Evolutionary conservation across 176 grass and related monocot species (phyloP), one percentile per base, ranked within the genome.

Genomic region (Zoysia pacifica): DNA sequence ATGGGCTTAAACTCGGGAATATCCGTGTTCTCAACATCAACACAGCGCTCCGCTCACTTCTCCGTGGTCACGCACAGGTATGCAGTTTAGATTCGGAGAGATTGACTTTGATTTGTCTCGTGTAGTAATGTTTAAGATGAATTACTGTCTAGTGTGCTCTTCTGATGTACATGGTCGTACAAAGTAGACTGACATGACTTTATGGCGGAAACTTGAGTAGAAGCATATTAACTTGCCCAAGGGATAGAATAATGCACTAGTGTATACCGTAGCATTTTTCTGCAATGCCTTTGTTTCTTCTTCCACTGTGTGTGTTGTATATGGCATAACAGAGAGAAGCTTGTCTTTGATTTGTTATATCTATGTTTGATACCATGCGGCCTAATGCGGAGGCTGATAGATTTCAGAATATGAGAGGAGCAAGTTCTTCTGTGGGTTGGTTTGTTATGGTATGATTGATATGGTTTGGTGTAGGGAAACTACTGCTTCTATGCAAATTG

Each of bases 1-100:
- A 99, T 53, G 96, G 92, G 46, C 90, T 99, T 45, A 95, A 89
- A 79, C 86, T 99, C 48, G 96, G 92, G 56, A 93, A 93, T 75
- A 95, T 99, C 53, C 83, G 96, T 40, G 92, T 95, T 74, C 90
- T 99, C 0, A 99, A 99, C 88, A 99, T 95, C 84, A 93, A 99
- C 53, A 99, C 96, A 20, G 92, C 93, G 10, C 86, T 99, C 47
- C 91, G 96, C 77, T 95, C 96, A 2, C 93, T 99, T n/a, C 93
- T 99, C 63, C 88, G 93, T 54, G 96, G 96, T 55, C 96, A 99
- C 62, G 71, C 96, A 45, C 96, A 99, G 96, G 96, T 99, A 85
- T 62, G 51, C 5, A 51, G 11, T 67, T 14, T 64, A 56, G 15
- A 48, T 78, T 38, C 15, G 20, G 36, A 42, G 49, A 79, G 52